A percentile compares a stretch with the other conserved stretches of the same genome.
Evolutionary conservation across 495 filamentous ascomycete genomes (phyloP).

Genomic region (Penicillium cinerascens): DNA sequence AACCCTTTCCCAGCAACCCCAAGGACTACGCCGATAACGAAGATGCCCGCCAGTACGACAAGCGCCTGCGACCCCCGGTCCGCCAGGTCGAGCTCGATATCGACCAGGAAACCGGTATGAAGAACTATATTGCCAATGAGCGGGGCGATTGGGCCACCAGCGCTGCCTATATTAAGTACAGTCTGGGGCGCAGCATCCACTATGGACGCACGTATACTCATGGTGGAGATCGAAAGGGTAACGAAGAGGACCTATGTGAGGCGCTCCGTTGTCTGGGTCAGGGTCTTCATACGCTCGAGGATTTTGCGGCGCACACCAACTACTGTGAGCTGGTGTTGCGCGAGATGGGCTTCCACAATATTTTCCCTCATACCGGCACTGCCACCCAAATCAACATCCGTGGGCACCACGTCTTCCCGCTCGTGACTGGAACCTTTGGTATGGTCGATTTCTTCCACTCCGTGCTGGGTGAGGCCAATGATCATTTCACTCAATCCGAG

Average conservation of each 20-base stretch:
- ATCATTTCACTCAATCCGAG: constrained; percentile 94
- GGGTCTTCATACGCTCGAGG: constrained; percentile 88
- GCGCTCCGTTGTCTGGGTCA: constrained; percentile 87
- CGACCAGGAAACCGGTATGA: constrained; percentile 87
- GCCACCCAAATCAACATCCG: constrained; percentile 67
- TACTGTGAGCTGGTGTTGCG: constrained; percentile 85
- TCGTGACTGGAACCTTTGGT: constrained; percentile 89
- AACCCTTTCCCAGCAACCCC: constrained; percentile 53
- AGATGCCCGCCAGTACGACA: constrained; percentile 82
- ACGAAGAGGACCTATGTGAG: constrained; percentile 84
- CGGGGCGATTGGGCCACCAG: constrained; percentile 80
- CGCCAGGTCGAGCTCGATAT: constrained; percentile 72
- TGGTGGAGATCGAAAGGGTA: constrained; percentile 59
- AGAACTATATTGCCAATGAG: constrained; percentile 98
- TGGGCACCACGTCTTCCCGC: constrained; percentile 74
- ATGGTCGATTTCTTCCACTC: constrained; percentile 96
- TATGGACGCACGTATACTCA: constrained; percentile 82
- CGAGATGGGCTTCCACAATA: constrained; percentile 75
- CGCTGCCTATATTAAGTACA: constrained; percentile 82
- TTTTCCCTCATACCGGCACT: constrained; percentile 84
- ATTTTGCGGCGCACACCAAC: constrained; percentile 94
- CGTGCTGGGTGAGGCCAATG: constrained; percentile 91
- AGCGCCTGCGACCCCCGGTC: constrained; percentile 76
- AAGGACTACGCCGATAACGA: constrained; percentile 86
- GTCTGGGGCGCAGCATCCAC: constrained; percentile 80